Conservation (phyloP, 1,284 basidiomycete species). For the Volvariella volvacea region DNA sequence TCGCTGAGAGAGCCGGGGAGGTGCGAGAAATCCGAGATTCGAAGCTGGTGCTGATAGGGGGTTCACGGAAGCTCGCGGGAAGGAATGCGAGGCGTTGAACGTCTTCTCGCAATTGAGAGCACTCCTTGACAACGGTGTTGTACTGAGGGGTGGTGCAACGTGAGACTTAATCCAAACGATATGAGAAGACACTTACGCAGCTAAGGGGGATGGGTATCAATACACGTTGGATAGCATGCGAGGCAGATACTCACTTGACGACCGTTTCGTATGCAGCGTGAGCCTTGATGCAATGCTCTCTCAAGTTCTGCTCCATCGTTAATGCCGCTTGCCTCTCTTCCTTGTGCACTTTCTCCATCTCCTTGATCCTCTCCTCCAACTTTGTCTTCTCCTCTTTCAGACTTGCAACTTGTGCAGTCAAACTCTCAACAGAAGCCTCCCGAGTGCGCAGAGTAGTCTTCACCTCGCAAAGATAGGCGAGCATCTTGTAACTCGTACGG, state of each 20-base stretch:
- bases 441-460: constrained; percentile 24
- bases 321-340: constrained; percentile 27
- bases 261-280: constrained; percentile 25
- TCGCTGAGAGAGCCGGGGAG: background rate
- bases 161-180: too few species aligned
- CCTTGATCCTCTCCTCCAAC: constrained; percentile 16
- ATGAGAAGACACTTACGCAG: constrained; percentile 11
- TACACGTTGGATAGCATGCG: constrained; percentile 6
- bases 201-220: constrained; percentile 10
- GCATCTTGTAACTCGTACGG: constrained; percentile 29
- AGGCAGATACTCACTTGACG: constrained; percentile 25
- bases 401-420: constrained; percentile 20
- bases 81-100: constrained; percentile 14
- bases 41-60: constrained; percentile 9
- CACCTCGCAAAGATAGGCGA: constrained; percentile 33
- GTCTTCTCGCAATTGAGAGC: constrained; percentile 18
- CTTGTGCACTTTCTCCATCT: constrained; percentile 10
- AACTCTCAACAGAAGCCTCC: constrained; percentile 17
- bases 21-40: constrained; percentile 1
- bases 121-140: constrained; percentile 23
- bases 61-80: constrained; percentile 6
- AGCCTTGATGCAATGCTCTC: constrained; percentile 26
- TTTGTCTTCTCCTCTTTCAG: constrained; percentile 15
- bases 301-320: constrained; percentile 26
- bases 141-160: constrained; percentile 22